Percentiles rank a stretch among this genome's conserved stretches.
Conservation (phyloP, 345 rosid genomes). For the Corymbia maculata region DNA sequence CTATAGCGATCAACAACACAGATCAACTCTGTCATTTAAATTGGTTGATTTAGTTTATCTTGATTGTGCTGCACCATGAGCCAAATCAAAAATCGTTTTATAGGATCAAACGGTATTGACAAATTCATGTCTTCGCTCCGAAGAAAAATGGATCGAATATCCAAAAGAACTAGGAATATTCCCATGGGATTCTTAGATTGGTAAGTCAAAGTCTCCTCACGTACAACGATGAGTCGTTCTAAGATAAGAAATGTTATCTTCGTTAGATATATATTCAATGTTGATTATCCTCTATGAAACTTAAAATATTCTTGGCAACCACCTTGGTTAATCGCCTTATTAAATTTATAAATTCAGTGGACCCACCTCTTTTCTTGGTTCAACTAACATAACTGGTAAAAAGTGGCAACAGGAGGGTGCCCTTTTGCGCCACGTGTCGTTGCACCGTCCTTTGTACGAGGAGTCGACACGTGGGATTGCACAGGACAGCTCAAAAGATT, state of each 20-base stretch:
- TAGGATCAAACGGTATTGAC: background rate
- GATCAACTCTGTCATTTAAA: background rate
- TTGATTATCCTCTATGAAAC: background rate
- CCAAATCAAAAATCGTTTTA: too few species aligned
- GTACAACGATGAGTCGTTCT: background rate
- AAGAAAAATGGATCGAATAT: background rate
- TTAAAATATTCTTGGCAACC: background rate
- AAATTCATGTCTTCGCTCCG: background rate
- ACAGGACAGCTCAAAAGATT: background rate
- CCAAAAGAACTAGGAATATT: background rate
- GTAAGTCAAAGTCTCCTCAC: background rate
- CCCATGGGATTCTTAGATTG: background rate
- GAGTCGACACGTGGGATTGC: background rate
- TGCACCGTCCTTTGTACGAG: background rate
- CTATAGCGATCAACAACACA: background rate
- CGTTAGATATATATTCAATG: background rate
- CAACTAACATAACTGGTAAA: background rate
- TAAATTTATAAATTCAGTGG: background rate
- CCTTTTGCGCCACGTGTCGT: background rate
- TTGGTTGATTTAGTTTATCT: background rate
- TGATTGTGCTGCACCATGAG: background rate
- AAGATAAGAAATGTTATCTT: background rate
- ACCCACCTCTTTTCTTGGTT: background rate
- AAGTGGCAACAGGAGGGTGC: background rate
- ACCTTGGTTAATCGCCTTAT: background rate